phyloP scores from a whole-genome alignment of 495 filamentous ascomycete genomes.

The Penicillium egyptiacum region DNA sequence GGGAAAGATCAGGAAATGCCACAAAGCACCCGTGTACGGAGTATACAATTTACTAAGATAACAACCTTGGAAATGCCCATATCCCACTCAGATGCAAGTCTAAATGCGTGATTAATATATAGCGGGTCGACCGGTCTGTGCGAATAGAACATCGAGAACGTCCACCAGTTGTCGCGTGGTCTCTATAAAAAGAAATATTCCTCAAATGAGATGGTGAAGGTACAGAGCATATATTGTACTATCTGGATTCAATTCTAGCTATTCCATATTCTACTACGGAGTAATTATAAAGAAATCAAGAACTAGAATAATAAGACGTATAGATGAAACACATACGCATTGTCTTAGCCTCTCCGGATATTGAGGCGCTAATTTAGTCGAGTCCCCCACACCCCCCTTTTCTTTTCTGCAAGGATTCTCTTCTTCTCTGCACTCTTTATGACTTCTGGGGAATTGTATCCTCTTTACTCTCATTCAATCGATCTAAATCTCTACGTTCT shows the following conservation, averaged over 20 bases:
- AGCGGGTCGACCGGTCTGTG: slow-evolving; percentile 4
- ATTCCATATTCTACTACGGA: not conserved
- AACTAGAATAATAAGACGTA: not conserved
- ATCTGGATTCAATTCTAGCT: not conserved
- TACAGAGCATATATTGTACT: not conserved
- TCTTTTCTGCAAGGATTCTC: slow-evolving; percentile 5
- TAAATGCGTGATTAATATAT: slow-evolving; percentile 3
- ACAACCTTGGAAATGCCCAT: not conserved
- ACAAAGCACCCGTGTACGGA: no score
- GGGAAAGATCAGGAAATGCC: no score
- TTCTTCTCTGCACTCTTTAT: not conserved
- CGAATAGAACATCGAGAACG: not conserved
- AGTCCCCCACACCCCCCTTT: slow-evolving; percentile 4
- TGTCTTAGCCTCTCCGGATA: slow-evolving; percentile 6
- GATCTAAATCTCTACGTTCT: slow-evolving; percentile 4
- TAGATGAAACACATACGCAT: slow-evolving; percentile 1
- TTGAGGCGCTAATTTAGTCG: slow-evolving; percentile 7
- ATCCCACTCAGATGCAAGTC: not conserved
- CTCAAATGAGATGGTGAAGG: not conserved
- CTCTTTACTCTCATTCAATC: not conserved
- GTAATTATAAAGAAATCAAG: not conserved
- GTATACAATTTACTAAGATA: not conserved
- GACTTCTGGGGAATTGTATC: not conserved
- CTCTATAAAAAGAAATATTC: not conserved
- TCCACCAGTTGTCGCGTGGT: not conserved